phyloP scores from a whole-genome alignment of 2,329 filamentous ascomycete genomes.

The Leptographium flavum region DNA sequence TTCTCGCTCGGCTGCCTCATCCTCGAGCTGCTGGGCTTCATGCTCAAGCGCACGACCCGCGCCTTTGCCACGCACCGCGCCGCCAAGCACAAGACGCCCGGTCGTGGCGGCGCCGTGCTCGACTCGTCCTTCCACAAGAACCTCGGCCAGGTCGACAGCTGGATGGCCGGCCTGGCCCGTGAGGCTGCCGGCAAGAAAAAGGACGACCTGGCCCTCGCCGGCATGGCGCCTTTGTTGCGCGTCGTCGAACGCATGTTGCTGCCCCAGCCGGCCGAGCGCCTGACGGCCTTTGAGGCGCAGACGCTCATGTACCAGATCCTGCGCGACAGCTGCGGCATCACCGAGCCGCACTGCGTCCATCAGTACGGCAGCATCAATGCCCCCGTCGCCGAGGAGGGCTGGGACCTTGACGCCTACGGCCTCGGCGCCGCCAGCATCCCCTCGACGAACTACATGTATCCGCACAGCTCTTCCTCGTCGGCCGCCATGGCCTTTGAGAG shows the following conservation, averaged over 20 bases:
- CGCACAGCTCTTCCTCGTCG: background rate
- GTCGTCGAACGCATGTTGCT: constrained; percentile 41
- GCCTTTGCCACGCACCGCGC: constrained; percentile 54
- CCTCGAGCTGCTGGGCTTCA: constrained; percentile 54
- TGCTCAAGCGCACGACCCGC: constrained; percentile 51
- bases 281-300: constrained; percentile 36
- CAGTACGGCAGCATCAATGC: too few species aligned
- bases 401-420: constrained; percentile 15
- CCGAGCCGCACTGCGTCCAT: constrained; percentile 40
- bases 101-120: constrained; percentile 43
- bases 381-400: constrained; percentile 5
- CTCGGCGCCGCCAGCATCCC: constrained; percentile 15
- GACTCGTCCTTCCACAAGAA: constrained; percentile 64
- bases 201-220: constrained; percentile 30
- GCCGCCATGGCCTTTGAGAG: background rate
- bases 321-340: constrained; percentile 29
- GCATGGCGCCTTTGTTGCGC: constrained; percentile 36
- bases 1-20: constrained; percentile 63
- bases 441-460: background rate
- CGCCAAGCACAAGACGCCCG: constrained; percentile 45
- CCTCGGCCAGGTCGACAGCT: constrained; percentile 50
- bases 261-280: constrained; percentile 35
- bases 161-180: constrained; percentile 48
- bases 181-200: constrained; percentile 26
- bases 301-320: constrained; percentile 37